Evolutionary conservation across 2,329 filamentous ascomycete species (phyloP).

Genomic region (Aphanoascus verrucosus): DNA sequence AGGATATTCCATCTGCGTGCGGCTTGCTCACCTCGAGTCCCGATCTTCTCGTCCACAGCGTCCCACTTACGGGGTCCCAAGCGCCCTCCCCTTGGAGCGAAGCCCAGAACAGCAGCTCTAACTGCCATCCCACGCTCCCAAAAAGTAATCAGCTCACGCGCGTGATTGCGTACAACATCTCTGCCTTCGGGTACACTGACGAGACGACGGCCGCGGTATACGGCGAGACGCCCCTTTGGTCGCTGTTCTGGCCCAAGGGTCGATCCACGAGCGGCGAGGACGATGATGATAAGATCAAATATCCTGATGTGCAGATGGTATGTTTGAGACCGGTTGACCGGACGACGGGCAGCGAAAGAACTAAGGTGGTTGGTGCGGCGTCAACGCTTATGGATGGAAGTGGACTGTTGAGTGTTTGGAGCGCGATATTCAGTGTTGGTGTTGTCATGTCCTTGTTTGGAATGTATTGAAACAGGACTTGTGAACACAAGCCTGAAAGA

Average conservation of each 20-base stretch:
- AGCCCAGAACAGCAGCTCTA: constrained; percentile 5
- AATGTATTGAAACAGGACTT: no score
- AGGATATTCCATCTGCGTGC: constrained; percentile 1
- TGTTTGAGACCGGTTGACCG: constrained; percentile 6
- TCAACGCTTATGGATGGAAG: background rate
- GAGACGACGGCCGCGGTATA: background rate
- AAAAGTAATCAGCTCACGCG: constrained; percentile 6
- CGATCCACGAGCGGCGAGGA: no score
- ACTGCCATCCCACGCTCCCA: constrained; percentile 7
- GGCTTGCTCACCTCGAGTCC: background rate
- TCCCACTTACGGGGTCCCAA: constrained; percentile 1
- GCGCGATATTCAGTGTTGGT: no score
- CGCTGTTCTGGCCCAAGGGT: constrained; percentile 6
- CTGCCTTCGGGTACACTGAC: background rate
- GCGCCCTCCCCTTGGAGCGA: background rate
- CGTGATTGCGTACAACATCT: constrained; percentile 8
- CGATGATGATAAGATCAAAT: background rate
- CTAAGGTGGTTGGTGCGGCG: background rate
- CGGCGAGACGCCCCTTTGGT: constrained; percentile 3
- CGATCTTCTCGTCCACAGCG: background rate
- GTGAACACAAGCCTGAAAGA: no score
- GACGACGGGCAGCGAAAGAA: background rate
- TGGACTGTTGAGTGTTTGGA: background rate
- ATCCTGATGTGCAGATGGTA: background rate
- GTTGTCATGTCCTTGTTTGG: no score